These are phyloP conservation scores for Colletotrichum sp. DNA, from an alignment of 2,329 filamentous ascomycete genomes.

Conservation along the genomic window DNA sequence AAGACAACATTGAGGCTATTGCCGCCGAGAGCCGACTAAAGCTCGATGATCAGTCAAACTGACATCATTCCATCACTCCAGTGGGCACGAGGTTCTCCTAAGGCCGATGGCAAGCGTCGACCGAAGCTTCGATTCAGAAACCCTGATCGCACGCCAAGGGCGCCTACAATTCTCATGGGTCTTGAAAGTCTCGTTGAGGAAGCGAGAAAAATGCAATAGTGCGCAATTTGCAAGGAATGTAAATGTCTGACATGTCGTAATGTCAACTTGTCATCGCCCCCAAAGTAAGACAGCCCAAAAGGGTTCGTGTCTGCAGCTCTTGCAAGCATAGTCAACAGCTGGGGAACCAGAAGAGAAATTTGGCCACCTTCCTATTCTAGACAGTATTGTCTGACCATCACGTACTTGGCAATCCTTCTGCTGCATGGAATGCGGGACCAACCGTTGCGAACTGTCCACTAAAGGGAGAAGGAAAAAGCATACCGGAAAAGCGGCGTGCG, in stretches of 20 bases:
- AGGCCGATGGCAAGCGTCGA: background rate
- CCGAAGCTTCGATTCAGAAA: background rate
- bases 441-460: background rate
- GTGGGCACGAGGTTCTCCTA: background rate
- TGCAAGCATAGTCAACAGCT: background rate
- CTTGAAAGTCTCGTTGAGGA: background rate
- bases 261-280: background rate
- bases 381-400: background rate
- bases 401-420: background rate
- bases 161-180: background rate
- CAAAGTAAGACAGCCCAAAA: background rate
- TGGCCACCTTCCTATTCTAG: background rate
- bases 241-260: background rate
- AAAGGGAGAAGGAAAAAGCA: background rate
- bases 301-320: background rate
- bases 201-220: background rate
- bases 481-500: background rate
- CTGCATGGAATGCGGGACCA: background rate
- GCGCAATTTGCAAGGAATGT: background rate
- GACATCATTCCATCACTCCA: background rate
- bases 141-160: background rate
- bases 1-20: background rate
- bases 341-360: background rate
- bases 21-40: background rate
- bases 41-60: background rate